Percentiles rank a stretch among this genome's conserved stretches.
Evolutionary conservation across 306 rosid genomes (phyloP).

Genomic region (Urtica urens): DNA sequence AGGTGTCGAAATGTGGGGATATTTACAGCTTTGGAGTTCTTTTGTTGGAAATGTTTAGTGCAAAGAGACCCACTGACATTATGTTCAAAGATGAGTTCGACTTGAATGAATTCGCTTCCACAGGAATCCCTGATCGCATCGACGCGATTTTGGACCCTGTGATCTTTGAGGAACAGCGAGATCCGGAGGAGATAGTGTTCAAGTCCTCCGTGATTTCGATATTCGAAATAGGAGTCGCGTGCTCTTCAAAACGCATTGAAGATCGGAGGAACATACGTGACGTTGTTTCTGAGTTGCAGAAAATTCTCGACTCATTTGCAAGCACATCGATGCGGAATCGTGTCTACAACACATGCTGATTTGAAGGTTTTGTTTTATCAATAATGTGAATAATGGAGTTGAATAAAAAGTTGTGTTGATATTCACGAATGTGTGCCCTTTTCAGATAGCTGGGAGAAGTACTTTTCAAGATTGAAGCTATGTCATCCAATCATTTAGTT

Average conservation of each 20-base stretch:
- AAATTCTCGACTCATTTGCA: background rate
- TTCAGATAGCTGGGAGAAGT: too few species aligned
- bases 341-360: background rate
- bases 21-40: slow-evolving; percentile 15
- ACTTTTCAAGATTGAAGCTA: too few species aligned
- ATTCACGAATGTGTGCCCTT: too few species aligned
- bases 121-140: slow-evolving; percentile 6
- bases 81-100: slow-evolving; percentile 20
- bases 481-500: too few species aligned
- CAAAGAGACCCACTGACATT: slow-evolving; percentile 14
- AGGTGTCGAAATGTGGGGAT: slow-evolving; percentile 11
- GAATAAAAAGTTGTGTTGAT: too few species aligned
- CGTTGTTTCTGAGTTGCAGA: background rate
- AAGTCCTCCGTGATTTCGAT: background rate
- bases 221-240: background rate
- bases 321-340: background rate
- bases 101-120: slow-evolving; percentile 16
- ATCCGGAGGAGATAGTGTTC: background rate
- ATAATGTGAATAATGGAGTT: too few species aligned
- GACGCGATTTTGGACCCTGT: slow-evolving; percentile 10
- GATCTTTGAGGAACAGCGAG: background rate
- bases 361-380: too few species aligned
- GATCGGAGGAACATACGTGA: background rate
- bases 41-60: slow-evolving; percentile 14
- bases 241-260: background rate